Evolutionary conservation across 2,329 filamentous ascomycete genomes (phyloP).

Genomic region (Sporothrix luriei): DNA sequence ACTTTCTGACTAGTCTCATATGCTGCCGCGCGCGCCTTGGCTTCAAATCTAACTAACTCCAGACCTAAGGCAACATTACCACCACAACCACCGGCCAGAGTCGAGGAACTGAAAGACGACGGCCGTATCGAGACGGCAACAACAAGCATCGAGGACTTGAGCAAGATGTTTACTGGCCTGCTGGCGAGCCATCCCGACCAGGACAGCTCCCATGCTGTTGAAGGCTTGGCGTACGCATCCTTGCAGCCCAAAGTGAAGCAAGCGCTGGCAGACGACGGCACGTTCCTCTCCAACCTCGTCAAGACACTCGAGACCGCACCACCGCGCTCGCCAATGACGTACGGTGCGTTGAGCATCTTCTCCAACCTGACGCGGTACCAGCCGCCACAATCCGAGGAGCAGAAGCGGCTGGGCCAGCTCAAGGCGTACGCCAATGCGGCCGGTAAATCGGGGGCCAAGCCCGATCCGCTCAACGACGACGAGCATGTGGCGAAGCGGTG

Average conservation of each 20-base stretch:
- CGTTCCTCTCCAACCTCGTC: constrained; percentile 71
- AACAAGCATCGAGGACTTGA: constrained; percentile 67
- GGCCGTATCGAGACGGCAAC: constrained; percentile 53
- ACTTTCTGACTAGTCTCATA: not conserved
- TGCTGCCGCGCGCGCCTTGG: not conserved
- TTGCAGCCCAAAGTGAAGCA: constrained; percentile 85
- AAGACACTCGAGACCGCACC: constrained; percentile 60
- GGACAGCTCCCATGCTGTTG: constrained; percentile 71
- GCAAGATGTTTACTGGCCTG: constrained; percentile 66
- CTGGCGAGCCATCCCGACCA: constrained; percentile 52
- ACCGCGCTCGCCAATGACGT: constrained; percentile 71
- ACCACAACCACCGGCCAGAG: constrained; percentile 45
- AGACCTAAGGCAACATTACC: constrained; percentile 56
- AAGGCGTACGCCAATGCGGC: constrained; percentile 91
- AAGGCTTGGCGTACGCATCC: constrained; percentile 90
- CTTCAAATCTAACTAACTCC: constrained; percentile 52
- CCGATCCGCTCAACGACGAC: constrained; percentile 73
- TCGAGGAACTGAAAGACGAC: constrained; percentile 43
- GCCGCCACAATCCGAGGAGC: constrained; percentile 79
- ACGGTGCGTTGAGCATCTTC: constrained; percentile 83
- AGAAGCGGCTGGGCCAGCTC: constrained; percentile 87
- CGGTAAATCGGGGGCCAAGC: constrained; percentile 57
- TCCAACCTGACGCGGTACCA: constrained; percentile 81
- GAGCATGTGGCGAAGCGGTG: constrained; percentile 75
- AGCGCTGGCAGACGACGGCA: constrained; percentile 67